These are phyloP conservation scores for Aspergillus unguis DNA, from an alignment of 2,329 filamentous ascomycete genomes.

Conservation along the genomic window DNA sequence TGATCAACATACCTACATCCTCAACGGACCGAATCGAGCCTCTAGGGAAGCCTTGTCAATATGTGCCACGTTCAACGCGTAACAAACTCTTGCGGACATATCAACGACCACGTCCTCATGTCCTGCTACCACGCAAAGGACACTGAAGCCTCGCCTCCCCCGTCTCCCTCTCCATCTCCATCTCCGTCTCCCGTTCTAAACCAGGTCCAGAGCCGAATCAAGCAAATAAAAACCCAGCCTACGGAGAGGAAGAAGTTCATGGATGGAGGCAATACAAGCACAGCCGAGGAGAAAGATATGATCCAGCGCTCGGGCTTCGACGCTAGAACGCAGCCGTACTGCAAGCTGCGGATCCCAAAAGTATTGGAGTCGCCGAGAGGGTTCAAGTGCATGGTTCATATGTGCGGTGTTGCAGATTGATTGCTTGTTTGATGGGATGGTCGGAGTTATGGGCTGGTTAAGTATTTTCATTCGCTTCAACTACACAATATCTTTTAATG, in stretches of 20 bases:
- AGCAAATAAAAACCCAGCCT: not conserved
- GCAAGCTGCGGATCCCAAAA: constrained; percentile 8
- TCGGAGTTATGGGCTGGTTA: not conserved
- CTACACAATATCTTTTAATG: too few species aligned
- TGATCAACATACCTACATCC: not conserved
- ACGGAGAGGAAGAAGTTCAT: not conserved
- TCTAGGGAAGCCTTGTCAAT: not conserved
- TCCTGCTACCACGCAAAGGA: constrained; percentile 17
- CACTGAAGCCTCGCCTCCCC: not conserved
- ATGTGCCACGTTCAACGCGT: constrained; percentile 25
- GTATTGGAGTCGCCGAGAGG: constrained; percentile 9
- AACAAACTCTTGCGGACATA: constrained; percentile 22
- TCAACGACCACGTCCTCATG: constrained; percentile 22
- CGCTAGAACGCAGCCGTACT: constrained; percentile 19
- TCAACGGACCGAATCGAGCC: not conserved
- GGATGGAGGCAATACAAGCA: not conserved
- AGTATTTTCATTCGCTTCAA: too few species aligned
- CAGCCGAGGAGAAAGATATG: not conserved
- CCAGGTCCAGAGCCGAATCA: not conserved
- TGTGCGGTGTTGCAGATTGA: constrained; percentile 16
- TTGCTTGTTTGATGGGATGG: not conserved
- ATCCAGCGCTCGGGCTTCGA: constrained; percentile 13
- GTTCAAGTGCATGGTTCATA: constrained; percentile 21
- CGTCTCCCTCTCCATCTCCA: not conserved
- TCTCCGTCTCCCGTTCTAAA: not conserved